Evolutionary conservation across 192 early-diverging fungal genomes (phyloP).

Genomic region (Chytriomyces sp.): DNA sequence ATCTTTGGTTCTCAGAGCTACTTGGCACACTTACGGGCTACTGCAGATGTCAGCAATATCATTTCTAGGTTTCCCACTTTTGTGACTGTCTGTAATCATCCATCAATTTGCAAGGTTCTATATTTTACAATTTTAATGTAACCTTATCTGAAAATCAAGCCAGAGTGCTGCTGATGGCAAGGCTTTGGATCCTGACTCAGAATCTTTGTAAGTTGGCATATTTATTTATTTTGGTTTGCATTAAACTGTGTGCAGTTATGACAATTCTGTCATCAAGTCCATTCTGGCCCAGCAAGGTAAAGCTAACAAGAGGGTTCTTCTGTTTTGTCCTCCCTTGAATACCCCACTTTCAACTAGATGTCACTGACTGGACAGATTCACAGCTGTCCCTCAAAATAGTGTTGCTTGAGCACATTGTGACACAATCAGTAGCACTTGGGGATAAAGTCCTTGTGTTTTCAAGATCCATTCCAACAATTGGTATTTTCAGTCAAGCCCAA

Average conservation of each 20-base stretch:
- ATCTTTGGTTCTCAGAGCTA: slow-evolving; percentile 5
- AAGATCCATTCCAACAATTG: slow-evolving; percentile 68
- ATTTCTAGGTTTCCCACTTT: neutral
- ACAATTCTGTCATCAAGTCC: too few relatives aligned
- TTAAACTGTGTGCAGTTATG: too few relatives aligned
- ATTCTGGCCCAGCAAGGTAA: too few relatives aligned
- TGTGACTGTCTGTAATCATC: slow-evolving; percentile 1
- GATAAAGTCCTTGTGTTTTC: slow-evolving; percentile 79
- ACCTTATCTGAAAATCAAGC: too few relatives aligned
- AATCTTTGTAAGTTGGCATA: too few relatives aligned
- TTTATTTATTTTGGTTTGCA: too few relatives aligned
- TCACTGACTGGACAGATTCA: slow-evolving; percentile 18
- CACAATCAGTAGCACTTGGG: slow-evolving; percentile 39
- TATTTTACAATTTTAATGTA: neutral
- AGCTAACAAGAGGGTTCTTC: too few relatives aligned
- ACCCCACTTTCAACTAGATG: neutral
- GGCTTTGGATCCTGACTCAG: too few relatives aligned
- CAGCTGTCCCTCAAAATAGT: slow-evolving; percentile 27
- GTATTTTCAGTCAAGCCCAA: slow-evolving; percentile 4
- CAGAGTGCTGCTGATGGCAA: too few relatives aligned
- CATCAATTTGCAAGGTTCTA: neutral
- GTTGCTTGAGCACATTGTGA: slow-evolving; percentile 62
- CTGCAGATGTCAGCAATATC: neutral
- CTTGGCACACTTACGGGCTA: too few relatives aligned
- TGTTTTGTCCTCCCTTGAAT: too few relatives aligned